A percentile compares a stretch with the other conserved stretches of the same genome.
Evolutionary conservation across 441 rosid genomes (phyloP).

Genomic region (Brassica hybrid): DNA sequence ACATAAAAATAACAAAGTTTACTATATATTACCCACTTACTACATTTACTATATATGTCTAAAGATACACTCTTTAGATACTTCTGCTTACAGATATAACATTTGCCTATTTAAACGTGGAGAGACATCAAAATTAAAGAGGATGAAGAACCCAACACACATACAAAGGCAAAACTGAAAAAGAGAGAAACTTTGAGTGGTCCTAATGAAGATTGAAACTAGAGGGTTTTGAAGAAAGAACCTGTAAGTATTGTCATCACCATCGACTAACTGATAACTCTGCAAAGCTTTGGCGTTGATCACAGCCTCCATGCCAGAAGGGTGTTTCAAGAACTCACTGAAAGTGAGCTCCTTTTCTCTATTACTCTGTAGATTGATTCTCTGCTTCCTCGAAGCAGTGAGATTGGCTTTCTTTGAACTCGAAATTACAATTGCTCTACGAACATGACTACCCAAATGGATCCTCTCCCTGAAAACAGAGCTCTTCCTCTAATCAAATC

Average conservation of each 20-base stretch:
- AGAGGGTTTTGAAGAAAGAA: slow-evolving; percentile 40
- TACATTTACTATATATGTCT: no score
- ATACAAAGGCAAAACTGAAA: slow-evolving; percentile 13
- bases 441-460: slow-evolving; percentile 22
- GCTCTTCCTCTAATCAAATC: slow-evolving; percentile 9
- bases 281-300: slow-evolving; percentile 66
- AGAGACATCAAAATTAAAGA: neutral
- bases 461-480: slow-evolving; percentile 49
- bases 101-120: slow-evolving; percentile 1
- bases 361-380: slow-evolving; percentile 54
- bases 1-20: no score
- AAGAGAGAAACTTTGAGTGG: slow-evolving; percentile 8
- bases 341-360: slow-evolving; percentile 48
- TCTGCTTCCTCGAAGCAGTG: slow-evolving; percentile 64
- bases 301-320: slow-evolving; percentile 73
- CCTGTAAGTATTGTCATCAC: slow-evolving; percentile 59
- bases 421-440: slow-evolving; percentile 30
- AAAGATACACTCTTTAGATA: neutral
- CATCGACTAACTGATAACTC: slow-evolving; percentile 56
- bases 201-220: neutral
- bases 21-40: no score
- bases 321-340: slow-evolving; percentile 65
- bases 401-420: slow-evolving; percentile 67
- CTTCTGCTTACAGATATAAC: neutral
- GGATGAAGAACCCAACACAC: neutral